Conservation (phyloP, 257 asterid species). For the Salvia miltiorrhiza region DNA sequence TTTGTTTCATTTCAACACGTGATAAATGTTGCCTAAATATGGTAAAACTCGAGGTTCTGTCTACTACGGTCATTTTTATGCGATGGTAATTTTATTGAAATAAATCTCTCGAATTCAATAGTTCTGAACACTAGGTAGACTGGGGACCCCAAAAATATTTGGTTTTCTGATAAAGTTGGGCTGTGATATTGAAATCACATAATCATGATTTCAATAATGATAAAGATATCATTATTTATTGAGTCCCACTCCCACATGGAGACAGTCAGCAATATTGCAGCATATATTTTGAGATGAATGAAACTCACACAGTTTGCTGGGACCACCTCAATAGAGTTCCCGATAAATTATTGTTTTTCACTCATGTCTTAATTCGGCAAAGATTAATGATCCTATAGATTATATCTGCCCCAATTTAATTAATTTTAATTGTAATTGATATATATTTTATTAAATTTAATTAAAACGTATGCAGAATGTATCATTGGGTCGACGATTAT, state of each 20-base stretch:
- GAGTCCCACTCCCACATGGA: slow-evolving; percentile 11
- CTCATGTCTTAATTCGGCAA: background rate
- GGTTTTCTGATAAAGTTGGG: slow-evolving; percentile 1
- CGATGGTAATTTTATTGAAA: too few species aligned
- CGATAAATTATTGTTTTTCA: background rate
- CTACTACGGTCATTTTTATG: too few species aligned
- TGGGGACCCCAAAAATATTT: background rate
- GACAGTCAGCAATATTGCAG: background rate
- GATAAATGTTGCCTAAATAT: too few species aligned
- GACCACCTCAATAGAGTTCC: background rate
- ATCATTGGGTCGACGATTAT: too few species aligned
- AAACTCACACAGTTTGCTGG: background rate
- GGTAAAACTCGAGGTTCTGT: too few species aligned
- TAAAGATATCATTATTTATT: background rate
- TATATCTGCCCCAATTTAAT: too few species aligned
- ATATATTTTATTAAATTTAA: too few species aligned
- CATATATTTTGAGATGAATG: background rate
- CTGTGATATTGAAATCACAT: slow-evolving; percentile 13
- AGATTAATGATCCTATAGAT: background rate
- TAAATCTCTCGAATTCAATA: background rate
- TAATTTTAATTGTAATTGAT: too few species aligned
- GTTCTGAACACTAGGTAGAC: background rate
- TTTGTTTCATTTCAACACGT: too few species aligned
- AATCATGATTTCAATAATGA: slow-evolving; percentile 10
- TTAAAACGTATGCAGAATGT: too few species aligned